Evolutionary conservation across 495 filamentous ascomycete genomes (phyloP).

Genomic region (Viridothelium virens): DNA sequence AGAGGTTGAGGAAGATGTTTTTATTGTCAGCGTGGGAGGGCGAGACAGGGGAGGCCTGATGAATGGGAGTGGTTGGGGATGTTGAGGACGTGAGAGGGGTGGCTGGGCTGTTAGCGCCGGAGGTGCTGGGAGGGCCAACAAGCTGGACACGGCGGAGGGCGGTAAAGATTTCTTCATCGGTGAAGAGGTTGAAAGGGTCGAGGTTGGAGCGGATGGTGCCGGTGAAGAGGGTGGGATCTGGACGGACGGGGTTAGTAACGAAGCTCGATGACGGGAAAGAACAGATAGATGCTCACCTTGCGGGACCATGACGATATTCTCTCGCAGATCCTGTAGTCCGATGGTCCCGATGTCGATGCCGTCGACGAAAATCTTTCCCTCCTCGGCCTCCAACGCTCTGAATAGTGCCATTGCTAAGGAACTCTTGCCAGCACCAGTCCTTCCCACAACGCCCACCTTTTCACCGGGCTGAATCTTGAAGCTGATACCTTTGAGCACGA

Average conservation of each 20-base stretch:
- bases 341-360: constrained; percentile 81
- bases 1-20: constrained; percentile 87
- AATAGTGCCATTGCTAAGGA: constrained; percentile 94
- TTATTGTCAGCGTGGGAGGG: constrained; percentile 56
- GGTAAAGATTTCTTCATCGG: constrained; percentile 82
- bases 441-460: constrained; percentile 93
- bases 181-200: constrained; percentile 87
- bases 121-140: constrained; percentile 51
- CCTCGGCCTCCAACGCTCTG: constrained; percentile 87
- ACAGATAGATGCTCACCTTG: constrained; percentile 43
- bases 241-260: constrained; percentile 2
- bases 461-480: constrained; percentile 82
- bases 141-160: constrained; percentile 87
- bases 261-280: not conserved
- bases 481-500: constrained; percentile 71
- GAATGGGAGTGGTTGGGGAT: not conserved
- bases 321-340: constrained; percentile 82
- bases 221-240: constrained; percentile 89
- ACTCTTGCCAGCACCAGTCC: constrained; percentile 96
- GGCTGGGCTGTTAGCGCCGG: constrained; percentile 29
- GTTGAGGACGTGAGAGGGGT: constrained; percentile 24
- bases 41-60: constrained; percentile 5
- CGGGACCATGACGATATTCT: constrained; percentile 94
- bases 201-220: constrained; percentile 93
- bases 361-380: constrained; percentile 84